Percentiles rank a stretch among this genome's conserved stretches.
phyloP scores from a whole-genome alignment of 805 yeast genomes.

The Saturnispora dispora region DNA sequence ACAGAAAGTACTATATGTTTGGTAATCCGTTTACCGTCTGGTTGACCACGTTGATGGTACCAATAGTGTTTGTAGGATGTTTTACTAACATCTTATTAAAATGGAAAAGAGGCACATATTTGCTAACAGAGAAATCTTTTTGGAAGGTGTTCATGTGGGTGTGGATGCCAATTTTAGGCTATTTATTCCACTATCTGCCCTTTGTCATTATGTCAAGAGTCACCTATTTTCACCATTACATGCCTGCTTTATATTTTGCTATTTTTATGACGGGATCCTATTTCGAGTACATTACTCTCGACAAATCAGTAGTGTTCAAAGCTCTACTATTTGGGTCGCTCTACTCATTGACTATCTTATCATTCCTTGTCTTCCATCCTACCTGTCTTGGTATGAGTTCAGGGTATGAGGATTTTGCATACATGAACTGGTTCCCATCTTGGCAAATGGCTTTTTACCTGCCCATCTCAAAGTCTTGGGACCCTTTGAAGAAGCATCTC shows the following conservation, averaged over 20 bases:
- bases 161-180: slow-evolving; percentile 68
- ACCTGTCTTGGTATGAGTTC: slow-evolving; percentile 62
- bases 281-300: slow-evolving; percentile 35
- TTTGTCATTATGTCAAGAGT: slow-evolving; percentile 79
- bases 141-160: slow-evolving; percentile 47
- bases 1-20: slow-evolving; percentile 53
- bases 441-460: slow-evolving; percentile 29
- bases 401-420: slow-evolving; percentile 29
- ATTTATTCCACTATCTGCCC: slow-evolving; percentile 72
- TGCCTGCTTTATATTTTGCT: slow-evolving; percentile 78
- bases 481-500: background rate
- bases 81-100: slow-evolving; percentile 40
- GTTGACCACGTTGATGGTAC: slow-evolving; percentile 7
- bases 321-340: slow-evolving; percentile 29
- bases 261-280: slow-evolving; percentile 46
- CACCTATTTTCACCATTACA: slow-evolving; percentile 76
- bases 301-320: background rate
- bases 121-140: slow-evolving; percentile 27
- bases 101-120: slow-evolving; percentile 44
- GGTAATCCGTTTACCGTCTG: slow-evolving; percentile 33
- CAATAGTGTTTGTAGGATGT: slow-evolving; percentile 15
- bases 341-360: slow-evolving; percentile 35
- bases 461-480: slow-evolving; percentile 4
- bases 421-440: slow-evolving; percentile 39
- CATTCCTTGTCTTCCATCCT: slow-evolving; percentile 54